These are phyloP conservation scores for Candida tetrigidarum DNA, from an alignment of 1,139 yeast species.

Conservation along the genomic window DNA sequence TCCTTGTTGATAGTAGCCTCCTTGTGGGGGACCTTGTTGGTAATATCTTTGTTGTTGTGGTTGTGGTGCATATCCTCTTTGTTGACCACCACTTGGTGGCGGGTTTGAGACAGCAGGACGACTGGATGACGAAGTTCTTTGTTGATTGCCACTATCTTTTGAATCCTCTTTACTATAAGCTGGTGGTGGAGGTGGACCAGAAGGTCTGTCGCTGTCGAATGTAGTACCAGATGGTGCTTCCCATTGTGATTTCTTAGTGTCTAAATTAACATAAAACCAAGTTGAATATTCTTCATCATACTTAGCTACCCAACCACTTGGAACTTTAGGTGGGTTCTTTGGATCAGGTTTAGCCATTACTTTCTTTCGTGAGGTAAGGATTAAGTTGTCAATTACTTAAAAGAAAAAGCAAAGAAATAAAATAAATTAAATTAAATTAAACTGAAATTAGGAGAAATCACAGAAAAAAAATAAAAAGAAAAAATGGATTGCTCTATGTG, in stretches of 20 bases:
- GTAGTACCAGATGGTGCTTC: conserved; percentile 72
- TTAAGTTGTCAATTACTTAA: too few relatives aligned
- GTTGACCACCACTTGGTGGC: conserved; percentile 17
- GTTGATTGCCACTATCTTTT: conserved; percentile 8
- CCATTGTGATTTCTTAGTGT: conserved; percentile 88
- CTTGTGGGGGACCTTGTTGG: conserved; percentile 18
- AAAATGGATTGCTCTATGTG: too few relatives aligned
- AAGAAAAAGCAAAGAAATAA: not conserved
- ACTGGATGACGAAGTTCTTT: conserved; percentile 2
- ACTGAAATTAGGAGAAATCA: too few relatives aligned
- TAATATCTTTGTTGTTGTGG: conserved; percentile 12
- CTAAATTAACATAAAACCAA: conserved; percentile 74
- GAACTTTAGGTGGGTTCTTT: conserved; percentile 55
- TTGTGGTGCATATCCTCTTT: conserved; percentile 15
- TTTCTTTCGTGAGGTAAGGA: not conserved
- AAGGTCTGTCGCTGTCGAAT: conserved; percentile 33
- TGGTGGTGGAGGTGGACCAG: conserved; percentile 35
- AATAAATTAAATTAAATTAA: too few relatives aligned
- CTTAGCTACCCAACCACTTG: conserved; percentile 86
- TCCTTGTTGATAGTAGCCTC: conserved; percentile 24
- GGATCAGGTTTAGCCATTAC: conserved; percentile 26
- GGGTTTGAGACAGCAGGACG: conserved; percentile 14
- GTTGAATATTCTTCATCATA: conserved; percentile 81
- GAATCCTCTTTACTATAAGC: conserved; percentile 34
- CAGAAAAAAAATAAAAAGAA: too few relatives aligned